Percentiles rank a stretch among this genome's conserved stretches.
These are phyloP conservation scores for Entomophthora muscae DNA, from an alignment of 371 early-diverging fungal species.

Conservation along the genomic window DNA sequence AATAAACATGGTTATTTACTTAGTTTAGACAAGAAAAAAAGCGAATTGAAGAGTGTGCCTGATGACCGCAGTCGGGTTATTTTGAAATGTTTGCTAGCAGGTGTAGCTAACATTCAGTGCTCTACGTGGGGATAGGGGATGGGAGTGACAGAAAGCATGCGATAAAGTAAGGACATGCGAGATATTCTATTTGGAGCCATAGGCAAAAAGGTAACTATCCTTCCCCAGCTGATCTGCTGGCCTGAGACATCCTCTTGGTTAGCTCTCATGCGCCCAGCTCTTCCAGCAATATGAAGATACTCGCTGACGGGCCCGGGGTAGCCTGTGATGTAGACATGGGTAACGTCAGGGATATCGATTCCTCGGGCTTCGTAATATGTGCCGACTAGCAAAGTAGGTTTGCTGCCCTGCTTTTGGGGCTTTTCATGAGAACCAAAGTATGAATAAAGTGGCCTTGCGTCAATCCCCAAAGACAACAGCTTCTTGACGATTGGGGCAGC, in stretches of 20 bases:
- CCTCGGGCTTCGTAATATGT: constrained; percentile 72
- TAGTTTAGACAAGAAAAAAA: too few relatives aligned
- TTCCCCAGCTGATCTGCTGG: constrained; percentile 34
- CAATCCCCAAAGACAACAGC: not conserved
- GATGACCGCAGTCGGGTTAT: too few relatives aligned
- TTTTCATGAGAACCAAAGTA: not conserved
- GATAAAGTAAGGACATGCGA: not conserved
- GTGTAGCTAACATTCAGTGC: too few relatives aligned
- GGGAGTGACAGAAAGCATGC: not conserved
- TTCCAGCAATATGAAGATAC: constrained; percentile 73
- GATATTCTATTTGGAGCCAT: not conserved
- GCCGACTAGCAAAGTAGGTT: not conserved
- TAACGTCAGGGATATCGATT: constrained; percentile 65
- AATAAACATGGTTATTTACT: too few relatives aligned
- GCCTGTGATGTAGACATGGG: constrained; percentile 70
- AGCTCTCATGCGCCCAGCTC: constrained; percentile 47
- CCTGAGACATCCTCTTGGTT: constrained; percentile 20
- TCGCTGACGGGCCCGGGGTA: constrained; percentile 33
- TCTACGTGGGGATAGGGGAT: not conserved
- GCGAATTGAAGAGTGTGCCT: too few relatives aligned
- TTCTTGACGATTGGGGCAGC: constrained; percentile 19
- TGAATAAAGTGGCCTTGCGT: not conserved
- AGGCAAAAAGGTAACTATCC: constrained; percentile 11
- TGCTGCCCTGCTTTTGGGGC: not conserved
- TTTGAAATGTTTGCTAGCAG: too few relatives aligned